Conservation (phyloP, 495 filamentous ascomycete genomes). For the Penicillium bovifimosum region DNA sequence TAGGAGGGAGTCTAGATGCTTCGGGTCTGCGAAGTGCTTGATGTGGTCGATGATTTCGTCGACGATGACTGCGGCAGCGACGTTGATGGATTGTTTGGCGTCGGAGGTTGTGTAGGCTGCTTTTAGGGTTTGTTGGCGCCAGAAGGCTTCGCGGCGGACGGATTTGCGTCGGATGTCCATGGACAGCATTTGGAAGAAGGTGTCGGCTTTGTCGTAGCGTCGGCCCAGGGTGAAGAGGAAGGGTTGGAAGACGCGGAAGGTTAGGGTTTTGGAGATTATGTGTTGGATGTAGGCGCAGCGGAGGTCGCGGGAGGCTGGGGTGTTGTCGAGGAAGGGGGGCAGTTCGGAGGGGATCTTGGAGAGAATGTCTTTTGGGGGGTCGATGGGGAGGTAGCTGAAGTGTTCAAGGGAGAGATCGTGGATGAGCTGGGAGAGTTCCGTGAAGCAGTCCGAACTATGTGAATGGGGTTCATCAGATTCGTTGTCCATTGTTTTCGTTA, state of each 20-base stretch:
- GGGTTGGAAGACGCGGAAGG: slow-evolving; percentile 58
- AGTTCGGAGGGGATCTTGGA: slow-evolving; percentile 50
- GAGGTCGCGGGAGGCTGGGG: slow-evolving; percentile 46
- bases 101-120: slow-evolving; percentile 58
- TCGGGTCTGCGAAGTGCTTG: slow-evolving; percentile 53
- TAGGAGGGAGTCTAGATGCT: slow-evolving; percentile 47
- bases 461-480: slow-evolving; percentile 38
- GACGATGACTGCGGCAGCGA: slow-evolving; percentile 54
- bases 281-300: slow-evolving; percentile 59
- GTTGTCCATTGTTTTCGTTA: slow-evolving; percentile 36
- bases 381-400: slow-evolving; percentile 53
- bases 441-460: slow-evolving; percentile 54
- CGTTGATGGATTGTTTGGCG: slow-evolving; percentile 56
- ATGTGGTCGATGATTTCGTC: slow-evolving; percentile 57
- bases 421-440: slow-evolving; percentile 52
- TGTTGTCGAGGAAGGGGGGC: slow-evolving; percentile 52
- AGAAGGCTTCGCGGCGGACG: slow-evolving; percentile 56
- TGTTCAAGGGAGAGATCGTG: slow-evolving; percentile 52
- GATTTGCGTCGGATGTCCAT: slow-evolving; percentile 58
- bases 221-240: slow-evolving; percentile 60
- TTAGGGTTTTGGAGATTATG: slow-evolving; percentile 53
- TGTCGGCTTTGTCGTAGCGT: slow-evolving; percentile 57
- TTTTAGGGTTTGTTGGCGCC: slow-evolving; percentile 59
- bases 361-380: slow-evolving; percentile 47
- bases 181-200: slow-evolving; percentile 56